Evolutionary conservation across 2,329 filamentous ascomycete species (phyloP).

Genomic region (Dactylellina cionopaga): DNA sequence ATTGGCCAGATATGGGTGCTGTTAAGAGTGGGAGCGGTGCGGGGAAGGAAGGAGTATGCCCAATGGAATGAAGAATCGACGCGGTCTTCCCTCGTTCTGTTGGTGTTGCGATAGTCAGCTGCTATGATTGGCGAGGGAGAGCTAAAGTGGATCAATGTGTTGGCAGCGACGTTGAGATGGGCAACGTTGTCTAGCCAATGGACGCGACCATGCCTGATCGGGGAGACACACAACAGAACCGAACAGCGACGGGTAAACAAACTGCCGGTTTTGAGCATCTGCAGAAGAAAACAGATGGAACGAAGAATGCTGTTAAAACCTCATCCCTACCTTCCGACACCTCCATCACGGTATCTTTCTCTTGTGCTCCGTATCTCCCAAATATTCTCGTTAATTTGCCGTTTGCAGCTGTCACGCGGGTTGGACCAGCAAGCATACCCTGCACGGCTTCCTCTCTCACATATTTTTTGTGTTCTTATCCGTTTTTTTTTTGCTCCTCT

Average conservation of each 20-base stretch:
- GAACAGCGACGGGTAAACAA: conserved; percentile 26
- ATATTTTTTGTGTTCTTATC: neutral
- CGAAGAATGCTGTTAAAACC: conserved; percentile 42
- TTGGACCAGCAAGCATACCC: conserved; percentile 3
- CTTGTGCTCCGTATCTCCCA: conserved; percentile 18
- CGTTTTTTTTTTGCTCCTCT: too few species aligned
- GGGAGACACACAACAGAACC: conserved; percentile 22
- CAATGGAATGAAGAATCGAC: too few species aligned
- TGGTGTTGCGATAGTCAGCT: neutral
- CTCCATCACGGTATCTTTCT: conserved; percentile 1
- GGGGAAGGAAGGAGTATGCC: too few species aligned
- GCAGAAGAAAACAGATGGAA: conserved; percentile 10
- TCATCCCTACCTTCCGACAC: conserved; percentile 20
- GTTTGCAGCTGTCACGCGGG: conserved; percentile 25
- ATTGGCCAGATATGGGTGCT: too few species aligned
- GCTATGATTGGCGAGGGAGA: conserved; percentile 9
- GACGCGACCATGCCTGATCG: neutral
- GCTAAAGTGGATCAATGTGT: conserved; percentile 10
- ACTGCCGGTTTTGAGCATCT: conserved; percentile 20
- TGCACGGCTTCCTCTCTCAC: conserved; percentile 5
- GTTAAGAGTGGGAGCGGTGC: too few species aligned
- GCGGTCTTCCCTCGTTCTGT: too few species aligned
- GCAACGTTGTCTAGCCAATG: conserved; percentile 29
- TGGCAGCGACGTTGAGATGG: conserved; percentile 18
- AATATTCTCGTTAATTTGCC: conserved; percentile 30